Conservation (phyloP, 805 yeast genomes). For the Candida namnaoensis region DNA sequence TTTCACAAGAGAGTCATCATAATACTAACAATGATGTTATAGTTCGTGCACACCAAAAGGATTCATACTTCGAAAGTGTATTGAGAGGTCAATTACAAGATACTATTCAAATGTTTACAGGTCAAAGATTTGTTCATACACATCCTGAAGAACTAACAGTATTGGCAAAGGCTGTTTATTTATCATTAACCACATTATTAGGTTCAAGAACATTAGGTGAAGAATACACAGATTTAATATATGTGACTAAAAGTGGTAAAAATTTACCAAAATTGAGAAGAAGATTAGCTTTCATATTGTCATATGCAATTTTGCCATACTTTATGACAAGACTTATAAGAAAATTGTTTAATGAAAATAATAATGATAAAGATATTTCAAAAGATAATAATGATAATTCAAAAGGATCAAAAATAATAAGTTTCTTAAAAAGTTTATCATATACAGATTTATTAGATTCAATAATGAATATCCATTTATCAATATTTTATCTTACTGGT, state of each 20-base stretch:
- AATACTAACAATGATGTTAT: neutral
- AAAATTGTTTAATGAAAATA: constrained; percentile 5
- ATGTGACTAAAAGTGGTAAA: constrained; percentile 47
- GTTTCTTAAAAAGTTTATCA: constrained; percentile 18
- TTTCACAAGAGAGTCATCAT: too few relatives aligned
- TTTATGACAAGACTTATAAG: constrained; percentile 23
- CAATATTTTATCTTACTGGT: constrained; percentile 77
- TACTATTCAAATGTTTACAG: constrained; percentile 40
- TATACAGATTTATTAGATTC: constrained; percentile 40
- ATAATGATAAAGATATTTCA: constrained; percentile 11
- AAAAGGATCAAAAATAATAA: constrained; percentile 5
- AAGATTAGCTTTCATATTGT: constrained; percentile 48
- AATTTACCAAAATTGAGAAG: constrained; percentile 35
- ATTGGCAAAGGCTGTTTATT: constrained; percentile 50
- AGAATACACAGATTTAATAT: constrained; percentile 79
- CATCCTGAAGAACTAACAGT: constrained; percentile 56
- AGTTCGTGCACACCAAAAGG: constrained; percentile 90
- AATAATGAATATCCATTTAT: constrained; percentile 62
- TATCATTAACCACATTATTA: constrained; percentile 63
- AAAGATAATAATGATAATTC: constrained; percentile 1
- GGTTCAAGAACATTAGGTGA: constrained; percentile 88
- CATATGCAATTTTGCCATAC: constrained; percentile 60
- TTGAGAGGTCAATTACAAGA: constrained; percentile 48
- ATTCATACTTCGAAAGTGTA: constrained; percentile 56
- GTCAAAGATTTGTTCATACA: constrained; percentile 56